These are phyloP conservation scores for Talaromyces atroroseus DNA, from an alignment of 2,329 filamentous ascomycete species.

Conservation along the genomic window DNA sequence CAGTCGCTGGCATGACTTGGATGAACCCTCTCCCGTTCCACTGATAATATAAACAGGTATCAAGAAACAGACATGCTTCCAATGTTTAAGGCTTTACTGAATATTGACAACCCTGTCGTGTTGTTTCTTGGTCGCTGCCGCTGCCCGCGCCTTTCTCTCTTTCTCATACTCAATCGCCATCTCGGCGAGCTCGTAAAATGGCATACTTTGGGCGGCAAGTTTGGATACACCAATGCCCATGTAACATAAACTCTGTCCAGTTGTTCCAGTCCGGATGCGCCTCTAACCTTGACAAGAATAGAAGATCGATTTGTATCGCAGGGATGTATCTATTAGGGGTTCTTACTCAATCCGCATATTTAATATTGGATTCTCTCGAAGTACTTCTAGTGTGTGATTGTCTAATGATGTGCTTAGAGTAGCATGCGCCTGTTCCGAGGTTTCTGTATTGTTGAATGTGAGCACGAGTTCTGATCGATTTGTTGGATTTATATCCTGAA, in stretches of 20 bases:
- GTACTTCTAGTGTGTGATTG: too few species aligned
- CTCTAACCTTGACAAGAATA: slow-evolving; percentile 24
- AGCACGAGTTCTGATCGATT: too few species aligned
- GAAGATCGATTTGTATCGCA: slow-evolving; percentile 22
- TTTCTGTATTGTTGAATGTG: too few species aligned
- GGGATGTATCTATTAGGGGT: too few species aligned
- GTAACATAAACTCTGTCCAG: slow-evolving; percentile 23
- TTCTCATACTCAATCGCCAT: slow-evolving; percentile 20
- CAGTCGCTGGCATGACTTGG: not conserved
- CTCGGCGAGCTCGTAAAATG: slow-evolving; percentile 21
- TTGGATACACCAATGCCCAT: slow-evolving; percentile 18
- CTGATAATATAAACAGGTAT: too few species aligned
- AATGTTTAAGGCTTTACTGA: too few species aligned
- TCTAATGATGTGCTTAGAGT: too few species aligned
- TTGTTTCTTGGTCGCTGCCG: slow-evolving; percentile 2
- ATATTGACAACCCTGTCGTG: not conserved
- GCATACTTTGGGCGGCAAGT: slow-evolving; percentile 17
- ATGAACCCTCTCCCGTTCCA: not conserved
- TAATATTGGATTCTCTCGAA: too few species aligned
- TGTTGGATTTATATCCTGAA: too few species aligned
- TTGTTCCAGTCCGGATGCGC: slow-evolving; percentile 21
- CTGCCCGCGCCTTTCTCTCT: slow-evolving; percentile 5
- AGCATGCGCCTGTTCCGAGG: too few species aligned
- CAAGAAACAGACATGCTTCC: too few species aligned
- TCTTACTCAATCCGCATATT: too few species aligned